A percentile compares a stretch with the other conserved stretches of the same genome.
phyloP scores from a whole-genome alignment of 2,329 filamentous ascomycete species.

The Hawksworthiomyces lignivorus region DNA sequence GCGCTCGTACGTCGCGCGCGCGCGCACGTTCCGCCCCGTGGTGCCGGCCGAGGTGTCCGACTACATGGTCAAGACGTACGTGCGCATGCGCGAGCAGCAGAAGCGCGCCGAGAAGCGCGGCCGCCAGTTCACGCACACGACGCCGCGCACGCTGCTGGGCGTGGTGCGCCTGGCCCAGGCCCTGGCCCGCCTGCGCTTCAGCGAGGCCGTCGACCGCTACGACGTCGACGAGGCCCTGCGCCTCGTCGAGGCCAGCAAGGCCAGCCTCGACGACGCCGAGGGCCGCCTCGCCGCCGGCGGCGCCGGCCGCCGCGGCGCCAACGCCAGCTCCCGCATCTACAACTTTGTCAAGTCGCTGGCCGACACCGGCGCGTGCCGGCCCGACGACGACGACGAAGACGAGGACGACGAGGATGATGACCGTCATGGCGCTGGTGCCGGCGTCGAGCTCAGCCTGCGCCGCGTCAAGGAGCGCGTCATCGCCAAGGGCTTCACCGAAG shows the following conservation, averaged over 20 bases:
- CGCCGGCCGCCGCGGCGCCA: slow-evolving; percentile 58
- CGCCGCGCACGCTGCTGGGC: slow-evolving; percentile 85
- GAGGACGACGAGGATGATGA: slow-evolving; percentile 50
- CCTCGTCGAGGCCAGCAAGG: slow-evolving; percentile 87
- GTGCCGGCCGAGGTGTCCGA: slow-evolving; percentile 83
- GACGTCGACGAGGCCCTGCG: slow-evolving; percentile 94
- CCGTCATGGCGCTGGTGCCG: slow-evolving; percentile 36
- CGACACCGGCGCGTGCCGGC: slow-evolving; percentile 76
- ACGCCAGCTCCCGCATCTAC: slow-evolving; percentile 84
- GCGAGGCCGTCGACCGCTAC: slow-evolving; percentile 73
- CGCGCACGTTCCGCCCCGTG: slow-evolving; percentile 77
- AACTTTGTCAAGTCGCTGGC: slow-evolving; percentile 85
- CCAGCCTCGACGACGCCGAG: slow-evolving; percentile 72
- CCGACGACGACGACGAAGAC: slow-evolving; percentile 55
- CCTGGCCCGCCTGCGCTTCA: slow-evolving; percentile 84
- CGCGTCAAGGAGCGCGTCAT: slow-evolving; percentile 86
- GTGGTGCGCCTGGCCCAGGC: slow-evolving; percentile 91
- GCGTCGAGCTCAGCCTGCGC: slow-evolving; percentile 71
- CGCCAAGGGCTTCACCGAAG: slow-evolving; percentile 92
- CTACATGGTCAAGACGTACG: slow-evolving; percentile 96
- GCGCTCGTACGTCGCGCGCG: slow-evolving; percentile 89
- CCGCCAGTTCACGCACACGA: slow-evolving; percentile 90
- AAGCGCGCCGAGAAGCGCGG: slow-evolving; percentile 85
- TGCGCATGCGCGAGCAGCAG: slow-evolving; percentile 86
- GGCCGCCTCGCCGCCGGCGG: slow-evolving; percentile 45